Percentiles rank a stretch among this genome's conserved stretches.
These are phyloP conservation scores for Trichoderma reesei DNA, from an alignment of 495 filamentous ascomycete species.

Conservation along the genomic window DNA sequence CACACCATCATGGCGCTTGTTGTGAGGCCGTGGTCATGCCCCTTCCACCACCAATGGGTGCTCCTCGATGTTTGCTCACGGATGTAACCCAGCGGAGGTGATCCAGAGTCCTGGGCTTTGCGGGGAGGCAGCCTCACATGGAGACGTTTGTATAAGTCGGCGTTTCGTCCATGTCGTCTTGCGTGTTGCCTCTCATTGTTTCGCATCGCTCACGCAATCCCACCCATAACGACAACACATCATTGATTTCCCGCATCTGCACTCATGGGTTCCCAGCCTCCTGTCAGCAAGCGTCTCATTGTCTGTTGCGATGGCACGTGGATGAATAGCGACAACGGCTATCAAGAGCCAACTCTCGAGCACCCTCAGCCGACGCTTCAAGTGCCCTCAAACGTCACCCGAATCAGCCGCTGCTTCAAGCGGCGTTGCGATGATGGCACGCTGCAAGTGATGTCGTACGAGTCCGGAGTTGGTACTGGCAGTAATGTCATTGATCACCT, in stretches of 20 bases:
- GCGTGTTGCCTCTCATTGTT: not conserved
- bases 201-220: not conserved
- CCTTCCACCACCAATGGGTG: not conserved
- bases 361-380: conserved; percentile 23
- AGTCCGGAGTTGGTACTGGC: conserved; percentile 40
- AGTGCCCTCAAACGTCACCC: conserved; percentile 42
- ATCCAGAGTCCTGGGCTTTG: not conserved
- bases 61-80: too few relatives aligned
- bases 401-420: conserved; percentile 33
- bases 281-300: conserved; percentile 27
- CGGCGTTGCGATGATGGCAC: conserved; percentile 27
- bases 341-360: conserved; percentile 21
- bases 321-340: conserved; percentile 35
- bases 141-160: not conserved
- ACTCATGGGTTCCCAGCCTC: not conserved
- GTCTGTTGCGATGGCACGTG: conserved; percentile 43
- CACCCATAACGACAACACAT: not conserved
- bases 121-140: not conserved
- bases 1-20: not conserved
- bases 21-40: not conserved
- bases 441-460: conserved; percentile 41
- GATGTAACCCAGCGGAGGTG: not conserved
- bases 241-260: not conserved
- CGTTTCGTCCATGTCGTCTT: not conserved
- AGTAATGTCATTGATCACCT: conserved; percentile 34